A percentile compares a stretch with the other conserved stretches of the same genome.
Conservation (phyloP, 2,329 filamentous ascomycete genomes). For the Mollisiaceae sp. region DNA sequence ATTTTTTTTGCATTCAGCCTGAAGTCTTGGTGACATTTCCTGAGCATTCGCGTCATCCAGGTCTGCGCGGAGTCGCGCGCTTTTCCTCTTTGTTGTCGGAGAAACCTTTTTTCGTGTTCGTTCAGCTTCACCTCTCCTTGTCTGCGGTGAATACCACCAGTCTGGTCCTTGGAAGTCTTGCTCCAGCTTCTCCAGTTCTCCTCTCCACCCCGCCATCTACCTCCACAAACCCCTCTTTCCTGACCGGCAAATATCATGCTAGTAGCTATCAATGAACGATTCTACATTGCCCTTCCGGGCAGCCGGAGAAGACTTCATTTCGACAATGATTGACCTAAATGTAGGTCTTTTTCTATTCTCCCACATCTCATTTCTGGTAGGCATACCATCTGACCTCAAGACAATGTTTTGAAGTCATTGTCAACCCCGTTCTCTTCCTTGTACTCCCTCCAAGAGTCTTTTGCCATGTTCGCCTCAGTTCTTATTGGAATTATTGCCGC, state of each 20-base stretch:
- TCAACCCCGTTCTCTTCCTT: slow-evolving; percentile 18
- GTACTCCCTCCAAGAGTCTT: slow-evolving; percentile 8
- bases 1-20: not conserved
- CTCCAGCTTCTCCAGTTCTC: not conserved
- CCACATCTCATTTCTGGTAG: slow-evolving; percentile 12
- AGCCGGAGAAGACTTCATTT: slow-evolving; percentile 18
- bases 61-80: not conserved
- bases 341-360: slow-evolving; percentile 26
- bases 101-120: not conserved
- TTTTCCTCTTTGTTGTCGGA: not conserved
- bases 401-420: slow-evolving; percentile 26
- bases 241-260: slow-evolving; percentile 18
- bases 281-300: slow-evolving; percentile 15
- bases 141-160: not conserved
- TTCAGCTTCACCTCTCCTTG: not conserved
- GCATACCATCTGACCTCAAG: slow-evolving; percentile 23
- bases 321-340: slow-evolving; percentile 18
- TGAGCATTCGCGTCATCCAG: not conserved
- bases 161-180: not conserved
- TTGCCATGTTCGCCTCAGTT: slow-evolving; percentile 28
- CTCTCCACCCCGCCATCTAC: not conserved
- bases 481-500: slow-evolving; percentile 25
- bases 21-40: slow-evolving; percentile 4
- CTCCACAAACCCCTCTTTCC: slow-evolving; percentile 5
- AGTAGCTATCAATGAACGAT: not conserved